A percentile compares a stretch with the other conserved stretches of the same genome.
Evolutionary conservation across 345 rosid species (phyloP).

Genomic region (Heritiera fomes): DNA sequence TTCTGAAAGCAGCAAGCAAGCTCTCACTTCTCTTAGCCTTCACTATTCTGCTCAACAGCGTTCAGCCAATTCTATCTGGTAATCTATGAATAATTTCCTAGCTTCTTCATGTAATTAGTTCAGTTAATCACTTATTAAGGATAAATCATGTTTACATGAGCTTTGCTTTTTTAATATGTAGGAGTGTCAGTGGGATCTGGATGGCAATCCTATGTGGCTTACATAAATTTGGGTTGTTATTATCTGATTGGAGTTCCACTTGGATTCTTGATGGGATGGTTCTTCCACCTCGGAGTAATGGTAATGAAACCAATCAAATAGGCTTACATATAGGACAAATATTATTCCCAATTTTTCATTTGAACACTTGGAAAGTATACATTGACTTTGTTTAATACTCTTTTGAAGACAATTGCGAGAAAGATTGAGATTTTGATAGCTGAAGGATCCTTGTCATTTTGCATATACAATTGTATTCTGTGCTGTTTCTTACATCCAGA

Average conservation of each 20-base stretch:
- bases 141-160: not conserved
- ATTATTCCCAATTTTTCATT: no score
- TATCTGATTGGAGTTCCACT: constrained; percentile 75
- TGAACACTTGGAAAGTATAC: no score
- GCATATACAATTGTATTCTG: not conserved
- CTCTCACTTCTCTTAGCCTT: constrained; percentile 69
- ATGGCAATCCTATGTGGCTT: constrained; percentile 89
- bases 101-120: not conserved
- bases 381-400: no score
- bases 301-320: constrained; percentile 33
- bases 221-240: constrained; percentile 85
- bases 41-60: constrained; percentile 80
- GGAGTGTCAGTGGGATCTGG: constrained; percentile 99
- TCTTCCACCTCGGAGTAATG: constrained; percentile 68
- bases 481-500: not conserved
- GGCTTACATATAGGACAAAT: not conserved
- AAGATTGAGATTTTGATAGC: no score
- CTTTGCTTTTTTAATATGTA: constrained; percentile 16
- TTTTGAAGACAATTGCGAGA: no score
- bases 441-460: not conserved
- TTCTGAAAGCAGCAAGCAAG: constrained; percentile 53
- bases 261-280: constrained; percentile 91
- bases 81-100: not conserved
- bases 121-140: not conserved
- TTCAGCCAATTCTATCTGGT: constrained; percentile 90